Evolutionary conservation across 495 filamentous ascomycete species (phyloP).

Genomic region (Parathielavia appendiculata): DNA sequence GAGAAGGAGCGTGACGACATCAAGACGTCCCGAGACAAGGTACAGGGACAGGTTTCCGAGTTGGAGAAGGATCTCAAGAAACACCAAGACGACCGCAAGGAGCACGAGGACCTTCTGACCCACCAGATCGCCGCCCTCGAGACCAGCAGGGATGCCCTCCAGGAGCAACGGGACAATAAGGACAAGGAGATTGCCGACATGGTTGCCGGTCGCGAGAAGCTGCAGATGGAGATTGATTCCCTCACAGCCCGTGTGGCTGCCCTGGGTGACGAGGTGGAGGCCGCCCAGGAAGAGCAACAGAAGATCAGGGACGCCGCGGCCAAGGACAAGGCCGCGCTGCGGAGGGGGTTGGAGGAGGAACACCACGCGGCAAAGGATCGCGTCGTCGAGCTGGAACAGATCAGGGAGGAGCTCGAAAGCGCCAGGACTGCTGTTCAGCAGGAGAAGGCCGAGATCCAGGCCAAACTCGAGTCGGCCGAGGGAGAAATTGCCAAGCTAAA

Average conservation of each 20-base stretch:
- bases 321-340: conserved; percentile 24
- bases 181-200: conserved; percentile 38
- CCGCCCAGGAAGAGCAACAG: conserved; percentile 22
- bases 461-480: conserved; percentile 24
- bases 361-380: conserved; percentile 20
- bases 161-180: conserved; percentile 35
- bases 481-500: conserved; percentile 25
- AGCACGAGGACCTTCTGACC: conserved; percentile 34
- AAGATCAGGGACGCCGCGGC: conserved; percentile 17
- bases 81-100: conserved; percentile 33
- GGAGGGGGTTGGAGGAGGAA: conserved; percentile 22
- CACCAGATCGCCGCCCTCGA: conserved; percentile 37
- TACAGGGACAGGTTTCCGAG: conserved; percentile 28
- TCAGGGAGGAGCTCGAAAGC: conserved; percentile 33
- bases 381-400: conserved; percentile 37
- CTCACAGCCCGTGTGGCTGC: conserved; percentile 16
- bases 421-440: conserved; percentile 30
- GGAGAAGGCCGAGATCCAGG: conserved; percentile 33
- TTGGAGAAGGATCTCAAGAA: conserved; percentile 35
- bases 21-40: conserved; percentile 28
- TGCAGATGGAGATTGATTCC: conserved; percentile 20
- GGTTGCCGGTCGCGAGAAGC: conserved; percentile 23
- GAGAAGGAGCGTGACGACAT: conserved; percentile 40
- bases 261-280: conserved; percentile 22
- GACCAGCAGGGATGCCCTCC: conserved; percentile 30